phyloP scores from a whole-genome alignment of 495 filamentous ascomycete species.

The Cudoniella acicularis region DNA sequence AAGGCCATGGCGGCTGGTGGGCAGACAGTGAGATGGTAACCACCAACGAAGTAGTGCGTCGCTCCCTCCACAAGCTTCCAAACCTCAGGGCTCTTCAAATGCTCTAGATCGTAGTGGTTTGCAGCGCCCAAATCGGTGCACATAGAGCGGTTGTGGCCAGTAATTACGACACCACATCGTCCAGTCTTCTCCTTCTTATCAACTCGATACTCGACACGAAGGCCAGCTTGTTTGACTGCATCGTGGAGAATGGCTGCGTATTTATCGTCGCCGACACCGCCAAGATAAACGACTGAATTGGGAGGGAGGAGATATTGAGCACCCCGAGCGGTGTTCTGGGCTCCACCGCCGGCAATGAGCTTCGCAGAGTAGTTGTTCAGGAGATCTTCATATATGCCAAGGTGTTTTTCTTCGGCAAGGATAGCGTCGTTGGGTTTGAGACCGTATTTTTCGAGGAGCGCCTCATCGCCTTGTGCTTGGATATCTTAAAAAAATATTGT shows the following conservation, averaged over 20 bases:
- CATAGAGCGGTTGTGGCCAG: constrained; percentile 87
- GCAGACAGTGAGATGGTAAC: constrained; percentile 85
- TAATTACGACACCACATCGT: constrained; percentile 94
- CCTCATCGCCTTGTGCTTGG: constrained; percentile 76
- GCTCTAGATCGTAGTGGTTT: constrained; percentile 93
- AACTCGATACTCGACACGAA: constrained; percentile 89
- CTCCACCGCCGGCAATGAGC: constrained; percentile 92
- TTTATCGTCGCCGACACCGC: constrained; percentile 88
- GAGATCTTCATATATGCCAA: constrained; percentile 86
- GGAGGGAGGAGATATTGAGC: constrained; percentile 92
- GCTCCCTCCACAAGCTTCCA: constrained; percentile 89
- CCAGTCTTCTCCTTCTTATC: constrained; percentile 80
- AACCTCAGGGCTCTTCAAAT: constrained; percentile 84
- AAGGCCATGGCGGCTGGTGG: constrained; percentile 85
- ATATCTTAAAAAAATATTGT: constrained; percentile 64
- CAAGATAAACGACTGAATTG: constrained; percentile 86
- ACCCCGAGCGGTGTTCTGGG: constrained; percentile 96
- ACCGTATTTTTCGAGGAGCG: constrained; percentile 83
- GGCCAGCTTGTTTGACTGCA: constrained; percentile 72
- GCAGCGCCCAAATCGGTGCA: constrained; percentile 95
- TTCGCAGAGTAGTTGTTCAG: constrained; percentile 82
- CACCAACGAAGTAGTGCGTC: constrained; percentile 86
- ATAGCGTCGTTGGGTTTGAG: constrained; percentile 97
- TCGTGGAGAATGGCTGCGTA: constrained; percentile 81
- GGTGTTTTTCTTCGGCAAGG: constrained; percentile 88